Evolutionary conservation across 768 basidiomycete species (phyloP), one percentile per base, ranked within the genome.

Genomic region (Podaxis sp.): DNA sequence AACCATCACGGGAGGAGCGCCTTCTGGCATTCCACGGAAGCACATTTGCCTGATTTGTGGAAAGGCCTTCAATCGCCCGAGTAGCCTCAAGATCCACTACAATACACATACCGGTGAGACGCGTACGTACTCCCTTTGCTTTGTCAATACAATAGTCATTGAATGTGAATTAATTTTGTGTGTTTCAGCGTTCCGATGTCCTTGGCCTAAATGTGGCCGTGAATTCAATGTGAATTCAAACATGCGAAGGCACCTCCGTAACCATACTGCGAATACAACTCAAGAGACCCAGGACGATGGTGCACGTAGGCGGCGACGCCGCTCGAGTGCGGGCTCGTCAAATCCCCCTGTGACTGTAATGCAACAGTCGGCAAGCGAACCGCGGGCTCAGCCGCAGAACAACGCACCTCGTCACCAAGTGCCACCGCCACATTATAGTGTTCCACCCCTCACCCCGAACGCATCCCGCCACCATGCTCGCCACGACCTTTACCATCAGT

Each of bases 141-240:
- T 44, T 56, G 36, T 46, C 52, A 22, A 55, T 10, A 44, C 10
- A 13, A 56, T 57, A 22, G 13, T 41, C 26, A 38, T 51, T 17
- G 62, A 58, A 22, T 10, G 3, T 46, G 63, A 30, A 52, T 54
- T 66, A 2, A 61, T 24, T 24, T 56, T 54, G 50, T 58, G 55
- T 37, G 64, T 52, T 46, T 64, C 71, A 89, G 91, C 90, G 20
- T 91, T 89, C 75, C 79, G 83, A 46, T 93, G 91, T 67, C 88
- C 89, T 3, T 89, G 79, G 79, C 88, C 87, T 5, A 82, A 85
- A 48, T 92, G 90, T 70, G 87, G 87, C 41, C 82, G 89, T 37
- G 84, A 88, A 63, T 93, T 93, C 75, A 92, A 91, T 66, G 91
- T 91, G 52, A 90, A 91, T 70, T 90, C 89, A 0, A 93, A 93